These are phyloP conservation scores for Hypomyces perniciosus DNA, from an alignment of 2,329 filamentous ascomycete genomes.

Conservation along the genomic window DNA sequence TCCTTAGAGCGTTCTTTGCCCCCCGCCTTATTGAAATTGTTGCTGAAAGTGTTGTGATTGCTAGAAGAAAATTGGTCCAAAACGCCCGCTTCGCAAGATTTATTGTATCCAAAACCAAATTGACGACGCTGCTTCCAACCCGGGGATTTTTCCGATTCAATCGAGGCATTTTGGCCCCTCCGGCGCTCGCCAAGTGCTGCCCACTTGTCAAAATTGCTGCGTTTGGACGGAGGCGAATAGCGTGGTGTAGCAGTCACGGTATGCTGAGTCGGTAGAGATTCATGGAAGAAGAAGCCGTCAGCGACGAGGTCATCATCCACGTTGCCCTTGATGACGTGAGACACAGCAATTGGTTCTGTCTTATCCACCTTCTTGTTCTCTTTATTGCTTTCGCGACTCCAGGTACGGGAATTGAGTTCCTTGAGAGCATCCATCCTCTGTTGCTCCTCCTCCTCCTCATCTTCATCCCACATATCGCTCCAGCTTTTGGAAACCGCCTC, in stretches of 20 bases:
- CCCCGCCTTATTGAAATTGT: constrained; percentile 24
- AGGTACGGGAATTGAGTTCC: constrained; percentile 67
- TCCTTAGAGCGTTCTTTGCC: constrained; percentile 45
- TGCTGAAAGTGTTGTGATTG: constrained; percentile 23
- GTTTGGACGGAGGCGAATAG: constrained; percentile 64
- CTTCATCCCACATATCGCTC: constrained; percentile 97
- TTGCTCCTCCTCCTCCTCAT: constrained; percentile 64
- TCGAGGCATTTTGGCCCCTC: constrained; percentile 54
- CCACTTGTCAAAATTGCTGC: constrained; percentile 72
- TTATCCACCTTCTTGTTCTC: constrained; percentile 22
- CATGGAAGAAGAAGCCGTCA: constrained; percentile 70
- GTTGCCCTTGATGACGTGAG: constrained; percentile 38
- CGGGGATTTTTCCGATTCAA: constrained; percentile 45
- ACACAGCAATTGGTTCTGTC: constrained; percentile 15
- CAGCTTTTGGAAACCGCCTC: constrained; percentile 93
- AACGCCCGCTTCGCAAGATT: constrained; percentile 42
- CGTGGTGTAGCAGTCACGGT: constrained; percentile 38
- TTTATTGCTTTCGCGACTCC: constrained; percentile 69
- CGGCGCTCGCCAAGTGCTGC: constrained; percentile 78
- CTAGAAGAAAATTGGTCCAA: constrained; percentile 40
- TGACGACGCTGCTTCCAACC: constrained; percentile 45
- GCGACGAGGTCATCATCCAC: constrained; percentile 60
- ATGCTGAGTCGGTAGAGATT: constrained; percentile 41
- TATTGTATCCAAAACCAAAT: constrained; percentile 39
- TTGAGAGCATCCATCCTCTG: constrained; percentile 45